phyloP scores from a whole-genome alignment of 2,329 filamentous ascomycete genomes.

The Incumbomyces lentus region DNA sequence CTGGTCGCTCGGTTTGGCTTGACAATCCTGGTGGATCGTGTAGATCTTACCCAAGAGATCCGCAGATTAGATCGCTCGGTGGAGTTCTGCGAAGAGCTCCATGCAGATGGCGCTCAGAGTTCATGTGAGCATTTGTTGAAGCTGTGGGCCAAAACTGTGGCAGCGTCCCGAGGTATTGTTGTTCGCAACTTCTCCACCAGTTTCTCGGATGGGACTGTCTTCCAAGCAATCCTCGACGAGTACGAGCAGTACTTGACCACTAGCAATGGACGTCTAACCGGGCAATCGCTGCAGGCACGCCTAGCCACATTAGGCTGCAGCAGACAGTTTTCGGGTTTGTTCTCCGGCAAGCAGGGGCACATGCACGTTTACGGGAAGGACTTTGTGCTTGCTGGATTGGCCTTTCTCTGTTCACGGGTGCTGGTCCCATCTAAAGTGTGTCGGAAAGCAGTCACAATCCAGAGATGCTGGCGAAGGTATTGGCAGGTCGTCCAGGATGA shows the following conservation, averaged over 20 bases:
- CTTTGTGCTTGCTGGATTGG: slow-evolving; percentile 47
- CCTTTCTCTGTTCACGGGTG: slow-evolving; percentile 50
- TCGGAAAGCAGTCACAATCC: slow-evolving; percentile 44
- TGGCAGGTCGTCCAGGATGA: slow-evolving; percentile 6
- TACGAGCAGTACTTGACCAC: slow-evolving; percentile 35
- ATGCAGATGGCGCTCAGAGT: slow-evolving; percentile 22
- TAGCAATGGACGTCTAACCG: not conserved
- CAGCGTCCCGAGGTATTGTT: slow-evolving; percentile 33
- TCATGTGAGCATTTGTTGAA: slow-evolving; percentile 35
- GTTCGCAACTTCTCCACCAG: slow-evolving; percentile 48
- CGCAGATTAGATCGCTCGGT: slow-evolving; percentile 26
- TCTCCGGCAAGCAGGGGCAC: slow-evolving; percentile 4
- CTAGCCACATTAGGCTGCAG: slow-evolving; percentile 17
- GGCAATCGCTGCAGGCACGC: slow-evolving; percentile 8
- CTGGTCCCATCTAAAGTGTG: slow-evolving; percentile 40
- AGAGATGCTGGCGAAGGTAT: slow-evolving; percentile 39
- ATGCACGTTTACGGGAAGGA: slow-evolving; percentile 40
- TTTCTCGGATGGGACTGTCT: slow-evolving; percentile 45
- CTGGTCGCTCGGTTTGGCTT: slow-evolving; percentile 50
- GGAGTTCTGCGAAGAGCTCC: slow-evolving; percentile 14
- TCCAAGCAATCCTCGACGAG: slow-evolving; percentile 47
- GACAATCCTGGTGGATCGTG: slow-evolving; percentile 44
- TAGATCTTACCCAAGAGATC: slow-evolving; percentile 44
- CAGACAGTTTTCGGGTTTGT: slow-evolving; percentile 18
- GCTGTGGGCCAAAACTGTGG: slow-evolving; percentile 46